These are phyloP conservation scores for Fusarium tupiense DNA, from an alignment of 2,329 filamentous ascomycete species.

Conservation along the genomic window DNA sequence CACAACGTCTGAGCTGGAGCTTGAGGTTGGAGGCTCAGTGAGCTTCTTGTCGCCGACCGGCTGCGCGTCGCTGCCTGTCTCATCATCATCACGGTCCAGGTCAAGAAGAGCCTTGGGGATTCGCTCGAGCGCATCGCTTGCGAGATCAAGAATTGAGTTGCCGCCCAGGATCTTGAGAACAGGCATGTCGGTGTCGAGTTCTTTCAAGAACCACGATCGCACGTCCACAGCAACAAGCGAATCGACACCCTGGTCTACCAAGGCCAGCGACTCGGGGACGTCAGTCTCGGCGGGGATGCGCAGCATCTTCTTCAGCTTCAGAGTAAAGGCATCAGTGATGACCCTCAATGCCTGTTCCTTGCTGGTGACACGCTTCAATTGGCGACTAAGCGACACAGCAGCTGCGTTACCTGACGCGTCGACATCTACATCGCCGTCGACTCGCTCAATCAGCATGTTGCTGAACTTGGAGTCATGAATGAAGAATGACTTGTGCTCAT, in stretches of 20 bases:
- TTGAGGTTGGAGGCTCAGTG: background rate
- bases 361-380: background rate
- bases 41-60: background rate
- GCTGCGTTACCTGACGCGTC: background rate
- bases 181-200: conserved; percentile 54
- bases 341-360: background rate
- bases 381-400: background rate
- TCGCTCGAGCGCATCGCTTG: background rate
- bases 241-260: conserved; percentile 39
- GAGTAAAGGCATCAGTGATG: background rate
- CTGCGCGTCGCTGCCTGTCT: background rate
- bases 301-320: conserved; percentile 9
- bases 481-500: conserved; percentile 10
- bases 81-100: background rate
- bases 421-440: background rate
- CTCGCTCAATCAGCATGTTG: background rate
- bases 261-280: background rate
- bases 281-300: background rate
- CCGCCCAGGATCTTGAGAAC: conserved; percentile 51
- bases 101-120: conserved; percentile 1
- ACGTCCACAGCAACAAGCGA: conserved; percentile 50
- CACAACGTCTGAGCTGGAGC: background rate
- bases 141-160: conserved; percentile 19
- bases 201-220: conserved; percentile 60
- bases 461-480: conserved; percentile 13